A percentile compares a stretch with the other conserved stretches of the same genome.
These are phyloP conservation scores for Chaetomium sp. DNA, from an alignment of 2,329 filamentous ascomycete genomes.

Conservation along the genomic window DNA sequence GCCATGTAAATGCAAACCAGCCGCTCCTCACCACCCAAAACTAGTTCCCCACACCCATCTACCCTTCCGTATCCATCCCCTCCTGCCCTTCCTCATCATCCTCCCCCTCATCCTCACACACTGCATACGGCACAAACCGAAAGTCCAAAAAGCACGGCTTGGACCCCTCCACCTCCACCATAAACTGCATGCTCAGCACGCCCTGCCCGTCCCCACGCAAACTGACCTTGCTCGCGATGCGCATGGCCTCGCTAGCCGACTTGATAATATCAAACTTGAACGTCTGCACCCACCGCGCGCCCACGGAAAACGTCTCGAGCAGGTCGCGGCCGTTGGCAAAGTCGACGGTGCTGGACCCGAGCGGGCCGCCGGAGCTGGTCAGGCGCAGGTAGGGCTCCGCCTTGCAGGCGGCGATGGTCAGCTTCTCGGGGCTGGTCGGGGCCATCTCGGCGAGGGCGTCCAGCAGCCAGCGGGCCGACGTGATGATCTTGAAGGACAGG, in stretches of 20 bases:
- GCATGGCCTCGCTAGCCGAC: slow-evolving; percentile 89
- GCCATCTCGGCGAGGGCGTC: slow-evolving; percentile 72
- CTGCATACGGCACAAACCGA: slow-evolving; percentile 70
- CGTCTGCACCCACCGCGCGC: slow-evolving; percentile 62
- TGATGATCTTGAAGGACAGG: slow-evolving; percentile 90
- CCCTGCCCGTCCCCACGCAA: slow-evolving; percentile 85
- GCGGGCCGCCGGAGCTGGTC: slow-evolving; percentile 61
- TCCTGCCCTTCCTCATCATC: slow-evolving; percentile 46
- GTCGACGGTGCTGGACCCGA: slow-evolving; percentile 66
- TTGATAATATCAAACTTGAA: slow-evolving; percentile 89
- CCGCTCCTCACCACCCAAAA: background rate
- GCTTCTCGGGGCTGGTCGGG: slow-evolving; percentile 69
- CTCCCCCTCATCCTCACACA: slow-evolving; percentile 60
- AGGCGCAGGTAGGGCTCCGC: slow-evolving; percentile 73
- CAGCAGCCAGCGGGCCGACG: slow-evolving; percentile 73
- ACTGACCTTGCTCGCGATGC: slow-evolving; percentile 87
- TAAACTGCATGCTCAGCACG: slow-evolving; percentile 91
- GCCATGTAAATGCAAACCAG: background rate
- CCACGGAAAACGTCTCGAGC: slow-evolving; percentile 73
- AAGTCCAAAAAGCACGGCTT: slow-evolving; percentile 78
- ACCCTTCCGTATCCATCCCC: slow-evolving; percentile 33
- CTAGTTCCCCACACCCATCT: background rate
- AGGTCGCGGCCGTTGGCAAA: slow-evolving; percentile 66
- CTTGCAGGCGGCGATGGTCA: slow-evolving; percentile 68
- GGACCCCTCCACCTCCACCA: slow-evolving; percentile 81